Evolutionary conservation across 2,329 filamentous ascomycete genomes (phyloP), one percentile per base, ranked within the genome.

Genomic region (Botrytis pseudocinerea): DNA sequence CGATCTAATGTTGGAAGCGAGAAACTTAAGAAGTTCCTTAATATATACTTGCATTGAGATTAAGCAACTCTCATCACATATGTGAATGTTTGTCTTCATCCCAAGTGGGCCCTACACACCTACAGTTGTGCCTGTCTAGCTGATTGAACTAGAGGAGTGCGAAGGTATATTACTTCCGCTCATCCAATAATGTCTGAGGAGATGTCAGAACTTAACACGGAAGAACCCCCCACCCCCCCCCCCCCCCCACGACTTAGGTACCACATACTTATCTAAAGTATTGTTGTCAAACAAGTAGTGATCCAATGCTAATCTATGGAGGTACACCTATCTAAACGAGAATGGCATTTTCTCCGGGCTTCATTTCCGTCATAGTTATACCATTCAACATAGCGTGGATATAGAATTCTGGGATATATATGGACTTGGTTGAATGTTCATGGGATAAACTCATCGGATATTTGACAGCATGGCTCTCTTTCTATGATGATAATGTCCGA

Each of bases 51-150:
- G 44, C 63, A 51, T 57, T 20, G 38, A 25, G 48, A 68, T 68
- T 57, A 68, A 68, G 65, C 65, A 68, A 28, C 65, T 57, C 65
- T n/a, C 48, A 42, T 68, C 48, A 57, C 48, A 68, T 20, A 57
- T 57, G 65, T 57, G 38, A 69, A 57, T 32, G 28, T 42, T 35
- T 32, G 28, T 42, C 48, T 57, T 69, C 65, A 59, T 57, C 38
- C 48, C 35, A 59, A 69, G 65, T 59, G 65, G 65, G 38, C 48
- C 25, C 48, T 25, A 25, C 40, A 44, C 22, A 54, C 35, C n/a
- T 64, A 6, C 42, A 38, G 22, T 28, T 68, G 48, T 66, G 38
- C 32, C 44, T 66, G 46, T 66, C 64, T 38, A 54, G 32, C 46
- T 68, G 38, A 54, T 28, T n/a, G 63, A 48, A 28, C 46, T 48